Evolutionary conservation across 2,329 filamentous ascomycete genomes (phyloP).

Genomic region (Teratosphaeria gauchensis): DNA sequence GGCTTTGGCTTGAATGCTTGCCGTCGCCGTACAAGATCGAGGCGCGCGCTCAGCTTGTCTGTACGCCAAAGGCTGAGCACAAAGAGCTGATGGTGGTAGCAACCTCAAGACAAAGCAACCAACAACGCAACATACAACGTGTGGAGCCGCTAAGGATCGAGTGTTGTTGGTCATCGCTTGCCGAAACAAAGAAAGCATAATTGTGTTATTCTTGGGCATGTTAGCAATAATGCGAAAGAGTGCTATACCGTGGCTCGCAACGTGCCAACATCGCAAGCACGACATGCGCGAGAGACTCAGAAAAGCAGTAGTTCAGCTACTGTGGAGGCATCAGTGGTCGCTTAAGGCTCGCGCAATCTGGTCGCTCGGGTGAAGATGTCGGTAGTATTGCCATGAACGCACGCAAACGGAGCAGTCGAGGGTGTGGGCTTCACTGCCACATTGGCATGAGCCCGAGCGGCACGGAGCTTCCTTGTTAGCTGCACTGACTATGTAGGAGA

Average conservation of each 20-base stretch:
- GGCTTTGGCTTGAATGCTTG: not conserved
- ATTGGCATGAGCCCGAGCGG: not conserved
- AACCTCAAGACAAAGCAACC: not conserved
- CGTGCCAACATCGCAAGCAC: not conserved
- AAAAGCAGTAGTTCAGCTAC: not conserved
- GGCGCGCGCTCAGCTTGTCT: too few species aligned
- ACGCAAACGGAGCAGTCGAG: not conserved
- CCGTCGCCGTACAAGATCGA: not conserved
- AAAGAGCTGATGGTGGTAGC: not conserved
- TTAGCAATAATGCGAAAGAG: not conserved
- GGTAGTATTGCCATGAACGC: not conserved
- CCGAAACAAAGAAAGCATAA: not conserved
- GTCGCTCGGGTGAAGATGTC: not conserved
- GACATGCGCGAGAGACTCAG: not conserved
- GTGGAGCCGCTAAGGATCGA: not conserved
- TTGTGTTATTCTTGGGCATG: not conserved
- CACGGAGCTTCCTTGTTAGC: too few species aligned
- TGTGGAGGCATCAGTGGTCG: not conserved
- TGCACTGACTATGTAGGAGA: too few species aligned
- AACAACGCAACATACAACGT: not conserved
- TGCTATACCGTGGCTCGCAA: not conserved
- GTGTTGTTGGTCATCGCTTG: too few species aligned
- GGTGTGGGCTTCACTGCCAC: not conserved
- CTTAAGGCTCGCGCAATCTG: not conserved
- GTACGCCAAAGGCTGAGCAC: not conserved